Evolutionary conservation across 441 rosid species (phyloP).

Genomic region (Heliophila coronopifolia): DNA sequence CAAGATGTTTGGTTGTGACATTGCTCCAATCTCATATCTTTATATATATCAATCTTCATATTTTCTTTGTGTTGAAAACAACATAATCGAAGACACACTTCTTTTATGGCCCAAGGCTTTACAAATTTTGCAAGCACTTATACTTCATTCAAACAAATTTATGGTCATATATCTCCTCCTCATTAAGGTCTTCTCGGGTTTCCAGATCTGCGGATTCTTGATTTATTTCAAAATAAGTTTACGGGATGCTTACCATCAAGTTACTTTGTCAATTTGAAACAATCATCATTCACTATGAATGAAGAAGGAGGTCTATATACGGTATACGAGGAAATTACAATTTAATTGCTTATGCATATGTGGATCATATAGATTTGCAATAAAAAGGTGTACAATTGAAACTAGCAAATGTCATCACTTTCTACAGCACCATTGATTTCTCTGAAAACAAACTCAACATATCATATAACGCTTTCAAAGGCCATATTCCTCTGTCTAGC

Average conservation of each 20-base stretch:
- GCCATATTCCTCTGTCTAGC: slow-evolving; percentile 5
- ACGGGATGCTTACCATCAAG: slow-evolving; percentile 15
- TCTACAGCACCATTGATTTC: slow-evolving; percentile 30
- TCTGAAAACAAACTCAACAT: slow-evolving; percentile 20
- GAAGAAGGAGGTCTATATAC: slow-evolving; percentile 19
- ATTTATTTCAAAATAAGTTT: slow-evolving; percentile 32
- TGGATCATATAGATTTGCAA: slow-evolving; percentile 41
- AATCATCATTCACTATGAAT: slow-evolving; percentile 24
- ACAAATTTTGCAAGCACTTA: slow-evolving; percentile 40
- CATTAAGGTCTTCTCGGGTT: slow-evolving; percentile 23
- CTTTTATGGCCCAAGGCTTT: slow-evolving; percentile 44
- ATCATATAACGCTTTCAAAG: background rate
- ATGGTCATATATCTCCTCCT: slow-evolving; percentile 33
- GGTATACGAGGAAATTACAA: too few species aligned
- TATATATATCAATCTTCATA: too few species aligned
- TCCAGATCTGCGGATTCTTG: slow-evolving; percentile 57
- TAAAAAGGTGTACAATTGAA: slow-evolving; percentile 42
- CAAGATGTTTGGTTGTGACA: too few species aligned
- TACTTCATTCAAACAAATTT: slow-evolving; percentile 41
- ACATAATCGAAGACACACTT: slow-evolving; percentile 37
- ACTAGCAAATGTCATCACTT: slow-evolving; percentile 38
- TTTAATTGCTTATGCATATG: too few species aligned
- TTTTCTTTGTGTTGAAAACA: slow-evolving; percentile 47
- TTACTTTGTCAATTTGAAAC: slow-evolving; percentile 35
- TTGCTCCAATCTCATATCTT: too few species aligned